A percentile compares a stretch with the other conserved stretches of the same genome.
Evolutionary conservation across 768 basidiomycete genomes (phyloP).

Genomic region (Rhodosporidiobolus odoratus): DNA sequence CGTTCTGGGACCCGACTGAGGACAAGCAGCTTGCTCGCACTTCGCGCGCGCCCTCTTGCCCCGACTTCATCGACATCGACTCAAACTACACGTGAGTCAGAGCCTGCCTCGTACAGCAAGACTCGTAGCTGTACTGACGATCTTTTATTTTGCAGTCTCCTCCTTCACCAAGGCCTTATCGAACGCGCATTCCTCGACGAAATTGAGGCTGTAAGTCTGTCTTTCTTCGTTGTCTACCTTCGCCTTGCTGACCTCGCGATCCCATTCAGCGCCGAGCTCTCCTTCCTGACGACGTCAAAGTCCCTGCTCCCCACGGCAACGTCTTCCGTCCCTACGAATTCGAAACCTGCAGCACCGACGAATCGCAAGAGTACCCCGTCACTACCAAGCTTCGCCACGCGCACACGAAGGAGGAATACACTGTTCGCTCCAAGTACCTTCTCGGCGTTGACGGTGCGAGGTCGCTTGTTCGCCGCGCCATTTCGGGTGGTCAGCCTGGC

Average conservation of each 20-base stretch:
- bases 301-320: slow-evolving; percentile 37
- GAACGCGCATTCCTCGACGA: slow-evolving; percentile 42
- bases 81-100: slow-evolving; percentile 35
- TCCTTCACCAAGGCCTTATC: slow-evolving; percentile 43
- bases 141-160: slow-evolving; percentile 14
- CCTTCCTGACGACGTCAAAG: slow-evolving; percentile 34
- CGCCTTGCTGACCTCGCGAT: neutral
- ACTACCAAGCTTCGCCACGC: slow-evolving; percentile 29
- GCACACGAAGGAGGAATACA: slow-evolving; percentile 33
- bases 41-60: slow-evolving; percentile 42
- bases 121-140: neutral
- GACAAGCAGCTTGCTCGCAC: slow-evolving; percentile 40
- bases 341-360: slow-evolving; percentile 38
- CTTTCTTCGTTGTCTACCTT: neutral
- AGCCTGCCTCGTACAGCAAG: neutral
- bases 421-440: slow-evolving; percentile 40
- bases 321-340: slow-evolving; percentile 41
- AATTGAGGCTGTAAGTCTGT: slow-evolving; percentile 32
- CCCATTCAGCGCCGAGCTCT: slow-evolving; percentile 34
- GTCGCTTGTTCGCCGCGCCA: slow-evolving; percentile 56
- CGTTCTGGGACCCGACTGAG: slow-evolving; percentile 41
- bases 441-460: slow-evolving; percentile 62
- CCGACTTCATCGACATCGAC: slow-evolving; percentile 42
- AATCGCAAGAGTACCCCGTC: slow-evolving; percentile 34
- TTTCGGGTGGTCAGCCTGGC: slow-evolving; percentile 44